Evolutionary conservation across 106 monocot species (phyloP).

Genomic region (Agapanthus africanus): DNA sequence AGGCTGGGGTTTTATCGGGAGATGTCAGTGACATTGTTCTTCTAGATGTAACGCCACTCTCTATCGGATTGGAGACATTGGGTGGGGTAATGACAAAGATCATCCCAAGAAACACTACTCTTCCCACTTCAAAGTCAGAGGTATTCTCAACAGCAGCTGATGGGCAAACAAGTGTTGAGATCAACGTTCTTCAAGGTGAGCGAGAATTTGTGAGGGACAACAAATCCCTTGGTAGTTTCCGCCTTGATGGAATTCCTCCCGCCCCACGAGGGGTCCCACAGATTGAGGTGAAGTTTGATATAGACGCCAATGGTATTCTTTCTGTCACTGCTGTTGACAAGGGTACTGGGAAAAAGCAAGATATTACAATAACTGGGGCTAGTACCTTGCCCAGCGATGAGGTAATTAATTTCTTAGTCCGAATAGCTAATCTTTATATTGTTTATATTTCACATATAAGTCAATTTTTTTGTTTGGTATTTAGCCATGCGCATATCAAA

Average conservation of each 20-base stretch:
- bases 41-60: slow-evolving; percentile 78
- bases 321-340: slow-evolving; percentile 71
- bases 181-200: slow-evolving; percentile 89
- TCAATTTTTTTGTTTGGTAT: not conserved
- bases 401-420: slow-evolving; percentile 22
- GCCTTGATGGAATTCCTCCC: slow-evolving; percentile 87
- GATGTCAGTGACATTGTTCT: slow-evolving; percentile 95
- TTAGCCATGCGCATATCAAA: not conserved
- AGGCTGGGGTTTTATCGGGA: slow-evolving; percentile 87
- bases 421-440: not conserved
- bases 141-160: slow-evolving; percentile 91
- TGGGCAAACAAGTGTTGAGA: slow-evolving; percentile 86
- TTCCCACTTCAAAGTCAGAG: slow-evolving; percentile 90
- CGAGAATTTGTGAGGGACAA: slow-evolving; percentile 91
- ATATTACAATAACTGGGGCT: slow-evolving; percentile 70
- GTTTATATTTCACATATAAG: not conserved
- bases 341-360: slow-evolving; percentile 71
- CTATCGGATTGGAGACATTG: slow-evolving; percentile 81
- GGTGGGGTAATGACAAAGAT: slow-evolving; percentile 98
- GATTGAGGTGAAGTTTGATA: slow-evolving; percentile 94
- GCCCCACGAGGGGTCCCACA: slow-evolving; percentile 88
- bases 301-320: slow-evolving; percentile 91
- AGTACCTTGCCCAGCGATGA: slow-evolving; percentile 60
- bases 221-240: slow-evolving; percentile 82
- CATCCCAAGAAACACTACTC: slow-evolving; percentile 89